These are phyloP conservation scores for Ogataea allantospora DNA, from an alignment of 805 yeast genomes.

Conservation along the genomic window DNA sequence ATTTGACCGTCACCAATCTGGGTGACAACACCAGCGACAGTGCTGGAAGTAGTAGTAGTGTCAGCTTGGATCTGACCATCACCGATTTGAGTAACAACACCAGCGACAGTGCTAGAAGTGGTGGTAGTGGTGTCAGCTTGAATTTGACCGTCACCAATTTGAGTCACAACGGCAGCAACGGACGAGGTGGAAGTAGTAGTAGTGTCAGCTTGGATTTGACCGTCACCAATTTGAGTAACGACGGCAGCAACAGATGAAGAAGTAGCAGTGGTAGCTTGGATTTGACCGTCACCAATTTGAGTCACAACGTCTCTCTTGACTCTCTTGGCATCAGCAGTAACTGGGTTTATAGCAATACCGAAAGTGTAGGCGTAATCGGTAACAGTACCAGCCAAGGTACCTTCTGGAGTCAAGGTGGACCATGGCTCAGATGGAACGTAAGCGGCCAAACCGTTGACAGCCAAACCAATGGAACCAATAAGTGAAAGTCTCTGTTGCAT, in stretches of 20 bases:
- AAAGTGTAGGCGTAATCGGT: constrained; percentile 60
- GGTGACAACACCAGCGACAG: constrained; percentile 35
- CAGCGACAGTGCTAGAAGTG: constrained; percentile 33
- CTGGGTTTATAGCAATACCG: constrained; percentile 69
- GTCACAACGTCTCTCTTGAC: constrained; percentile 37
- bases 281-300: constrained; percentile 55
- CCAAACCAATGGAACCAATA: constrained; percentile 40
- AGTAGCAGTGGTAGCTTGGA: constrained; percentile 46
- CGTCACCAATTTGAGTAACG: constrained; percentile 59
- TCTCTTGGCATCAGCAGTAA: constrained; percentile 26
- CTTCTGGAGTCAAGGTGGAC: constrained; percentile 68
- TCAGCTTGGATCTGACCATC: constrained; percentile 51
- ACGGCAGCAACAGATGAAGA: constrained; percentile 38
- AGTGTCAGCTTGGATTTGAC: constrained; percentile 51
- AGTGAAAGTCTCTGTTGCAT: constrained; percentile 27
- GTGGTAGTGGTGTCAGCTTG: constrained; percentile 45
- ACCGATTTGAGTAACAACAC: constrained; percentile 44
- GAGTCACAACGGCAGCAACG: constrained; percentile 40
- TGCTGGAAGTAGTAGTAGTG: constrained; percentile 27
- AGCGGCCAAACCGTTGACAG: constrained; percentile 52
- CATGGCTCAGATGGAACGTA: constrained; percentile 66
- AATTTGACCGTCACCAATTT: constrained; percentile 55
- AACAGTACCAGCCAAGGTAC: constrained; percentile 48
- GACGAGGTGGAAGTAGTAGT: constrained; percentile 32
- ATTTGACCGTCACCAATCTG: constrained; percentile 29